Base-by-base conservation (phyloP, 2,329 filamentous ascomycete genomes). In the Neonectria ditissima region DNA sequence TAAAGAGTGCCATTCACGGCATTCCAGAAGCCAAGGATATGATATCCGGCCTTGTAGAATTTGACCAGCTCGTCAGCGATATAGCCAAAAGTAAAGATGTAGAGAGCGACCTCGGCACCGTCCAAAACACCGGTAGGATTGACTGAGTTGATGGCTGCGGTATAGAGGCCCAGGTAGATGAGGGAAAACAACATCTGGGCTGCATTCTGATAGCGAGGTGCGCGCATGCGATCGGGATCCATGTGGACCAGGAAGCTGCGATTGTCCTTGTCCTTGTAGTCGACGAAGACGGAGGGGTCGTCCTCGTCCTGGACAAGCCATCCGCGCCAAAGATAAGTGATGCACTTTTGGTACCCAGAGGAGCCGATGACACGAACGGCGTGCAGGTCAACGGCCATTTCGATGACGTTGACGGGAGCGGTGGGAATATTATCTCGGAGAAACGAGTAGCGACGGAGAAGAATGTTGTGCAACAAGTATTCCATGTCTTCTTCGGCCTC, bases 241-340 rank as follows among this genome's bases (percentile, higher is more conserved):
- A 98, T 89, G 76, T 99, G 96, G 1, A 86, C 82, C 81, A 91
- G 87, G 79, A 96, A 97, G 47, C 84, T 86, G 1, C 89, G 89
- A 76, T 94, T 92, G 63, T 91, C 92, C 76, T 93, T 93, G 63
- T 93, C 85, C 70, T 90, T 88, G 82, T 97, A 99, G 74, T 94
- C 91, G 57, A 97, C 86, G 76, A 99, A 99, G 55, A 89, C 89
- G n/a, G 90, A 89, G 0, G 95, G 92, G 71, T 98, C 94, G 53
- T 94, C 86, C 72, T 97, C 94, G 69, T 97, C 93, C 77, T 99
- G 96, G n/a, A 97, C 90, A 9, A 98, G 84, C 96, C 96, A 99
- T 22, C 96, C 96, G 65, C 89, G 89, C 96, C 96, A 99, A 9
- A 99, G 89, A 75, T 97, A 93, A 66, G 86, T 88, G 73, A 98